Conservation (phyloP, 2,329 filamentous ascomycete genomes). For the Ceratocystis variospora region DNA sequence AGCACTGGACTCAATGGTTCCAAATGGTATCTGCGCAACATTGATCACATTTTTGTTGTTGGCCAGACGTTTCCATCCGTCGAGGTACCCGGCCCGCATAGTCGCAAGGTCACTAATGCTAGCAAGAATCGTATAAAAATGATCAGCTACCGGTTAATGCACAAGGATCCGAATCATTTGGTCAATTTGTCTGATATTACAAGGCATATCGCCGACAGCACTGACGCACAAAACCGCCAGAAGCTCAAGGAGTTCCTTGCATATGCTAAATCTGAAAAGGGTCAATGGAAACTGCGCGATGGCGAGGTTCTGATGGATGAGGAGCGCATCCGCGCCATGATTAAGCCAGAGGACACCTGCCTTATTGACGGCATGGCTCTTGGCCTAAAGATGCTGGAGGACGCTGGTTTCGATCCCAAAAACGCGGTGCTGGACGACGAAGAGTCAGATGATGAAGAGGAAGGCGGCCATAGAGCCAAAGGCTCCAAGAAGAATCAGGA, state of each 20-base stretch:
- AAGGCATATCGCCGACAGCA: slow-evolving; percentile 80
- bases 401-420: slow-evolving; percentile 68
- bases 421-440: slow-evolving; percentile 51
- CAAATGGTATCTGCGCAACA: slow-evolving; percentile 70
- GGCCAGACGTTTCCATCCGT: slow-evolving; percentile 87
- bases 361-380: slow-evolving; percentile 94
- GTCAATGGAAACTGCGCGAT: slow-evolving; percentile 63
- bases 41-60: slow-evolving; percentile 81
- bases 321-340: slow-evolving; percentile 67
- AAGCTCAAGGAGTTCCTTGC: slow-evolving; percentile 94
- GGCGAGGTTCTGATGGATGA: slow-evolving; percentile 69
- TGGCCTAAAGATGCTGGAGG: slow-evolving; percentile 76
- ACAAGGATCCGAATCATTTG: slow-evolving; percentile 54
- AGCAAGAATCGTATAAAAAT: slow-evolving; percentile 94
- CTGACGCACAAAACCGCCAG: slow-evolving; percentile 87
- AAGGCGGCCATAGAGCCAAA: slow-evolving; percentile 28
- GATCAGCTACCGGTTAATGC: slow-evolving; percentile 80
- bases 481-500: slow-evolving; percentile 33
- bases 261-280: slow-evolving; percentile 76
- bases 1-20: slow-evolving; percentile 66
- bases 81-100: slow-evolving; percentile 86
- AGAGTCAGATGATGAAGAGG: slow-evolving; percentile 36
- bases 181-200: slow-evolving; percentile 75
- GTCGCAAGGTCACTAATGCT: slow-evolving; percentile 89
- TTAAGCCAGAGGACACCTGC: slow-evolving; percentile 91